These are phyloP conservation scores for Acorus calamus DNA, from an alignment of 106 monocot genomes.

Conservation along the genomic window DNA sequence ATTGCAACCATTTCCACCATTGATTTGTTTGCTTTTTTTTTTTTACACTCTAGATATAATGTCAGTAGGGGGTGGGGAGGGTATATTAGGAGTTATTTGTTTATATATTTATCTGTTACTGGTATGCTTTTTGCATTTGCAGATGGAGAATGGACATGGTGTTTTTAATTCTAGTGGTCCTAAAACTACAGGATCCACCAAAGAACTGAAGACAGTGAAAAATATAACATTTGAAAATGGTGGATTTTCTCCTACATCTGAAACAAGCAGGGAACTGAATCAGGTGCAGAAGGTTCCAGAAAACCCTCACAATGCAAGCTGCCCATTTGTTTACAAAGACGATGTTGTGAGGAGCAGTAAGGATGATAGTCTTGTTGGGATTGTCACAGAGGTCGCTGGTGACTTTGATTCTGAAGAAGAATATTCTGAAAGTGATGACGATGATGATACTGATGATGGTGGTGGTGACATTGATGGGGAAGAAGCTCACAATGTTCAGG, in stretches of 20 bases:
- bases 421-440: constrained; percentile 8
- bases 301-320: constrained; percentile 12
- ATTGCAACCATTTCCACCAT: too few relatives aligned
- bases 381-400: constrained; percentile 77
- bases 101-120: too few relatives aligned
- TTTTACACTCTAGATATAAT: too few relatives aligned
- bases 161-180: neutral
- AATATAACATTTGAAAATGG: constrained; percentile 5
- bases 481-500: too few relatives aligned
- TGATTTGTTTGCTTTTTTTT: too few relatives aligned
- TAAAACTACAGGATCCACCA: neutral
- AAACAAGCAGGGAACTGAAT: constrained; percentile 1
- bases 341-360: constrained; percentile 69
- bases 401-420: constrained; percentile 62
- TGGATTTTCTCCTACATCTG: constrained; percentile 8
- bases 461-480: neutral
- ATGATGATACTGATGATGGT: constrained; percentile 10
- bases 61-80: too few relatives aligned
- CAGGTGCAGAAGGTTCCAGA: constrained; percentile 7
- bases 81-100: too few relatives aligned
- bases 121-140: neutral
- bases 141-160: constrained; percentile 18
- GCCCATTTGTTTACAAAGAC: constrained; percentile 47
- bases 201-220: constrained; percentile 1
- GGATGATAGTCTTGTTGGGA: constrained; percentile 44